Conservation (phyloP, 805 yeast genomes). For the Candida yuanshanica region DNA sequence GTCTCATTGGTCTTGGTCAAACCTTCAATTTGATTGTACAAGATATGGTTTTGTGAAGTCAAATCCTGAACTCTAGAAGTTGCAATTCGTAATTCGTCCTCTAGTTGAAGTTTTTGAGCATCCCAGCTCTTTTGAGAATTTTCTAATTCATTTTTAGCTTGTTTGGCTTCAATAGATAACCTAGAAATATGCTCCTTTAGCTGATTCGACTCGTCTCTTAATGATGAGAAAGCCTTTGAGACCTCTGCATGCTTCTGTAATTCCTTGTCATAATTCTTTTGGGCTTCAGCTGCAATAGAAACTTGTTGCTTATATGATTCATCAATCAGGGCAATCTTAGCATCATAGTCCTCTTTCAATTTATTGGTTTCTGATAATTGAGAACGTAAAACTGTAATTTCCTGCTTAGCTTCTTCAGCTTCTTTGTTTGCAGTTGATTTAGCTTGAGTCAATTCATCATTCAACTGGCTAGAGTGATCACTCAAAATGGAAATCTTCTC, state of each 20-base stretch:
- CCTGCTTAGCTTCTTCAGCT: conserved; percentile 12
- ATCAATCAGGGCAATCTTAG: conserved; percentile 26
- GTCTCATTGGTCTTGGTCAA: conserved; percentile 17
- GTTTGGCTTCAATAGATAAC: conserved; percentile 24
- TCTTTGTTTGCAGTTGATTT: conserved; percentile 22
- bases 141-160: conserved; percentile 28
- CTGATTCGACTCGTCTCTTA: conserved; percentile 33
- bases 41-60: conserved; percentile 58
- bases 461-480: conserved; percentile 25
- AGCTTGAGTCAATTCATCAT: conserved; percentile 26
- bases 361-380: conserved; percentile 21
- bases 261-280: conserved; percentile 50
- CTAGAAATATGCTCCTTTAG: conserved; percentile 24
- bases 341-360: conserved; percentile 26
- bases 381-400: conserved; percentile 14
- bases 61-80: conserved; percentile 48
- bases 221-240: conserved; percentile 32
- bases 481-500: conserved; percentile 25
- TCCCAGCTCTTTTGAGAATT: conserved; percentile 41
- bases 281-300: conserved; percentile 42
- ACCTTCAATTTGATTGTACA: conserved; percentile 62
- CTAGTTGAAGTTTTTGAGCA: conserved; percentile 34
- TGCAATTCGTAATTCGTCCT: conserved; percentile 42
- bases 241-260: conserved; percentile 50
- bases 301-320: conserved; percentile 39